Base-by-base conservation (phyloP, 2,329 filamentous ascomycete species). In the Arthrobotrys musiformis region DNA sequence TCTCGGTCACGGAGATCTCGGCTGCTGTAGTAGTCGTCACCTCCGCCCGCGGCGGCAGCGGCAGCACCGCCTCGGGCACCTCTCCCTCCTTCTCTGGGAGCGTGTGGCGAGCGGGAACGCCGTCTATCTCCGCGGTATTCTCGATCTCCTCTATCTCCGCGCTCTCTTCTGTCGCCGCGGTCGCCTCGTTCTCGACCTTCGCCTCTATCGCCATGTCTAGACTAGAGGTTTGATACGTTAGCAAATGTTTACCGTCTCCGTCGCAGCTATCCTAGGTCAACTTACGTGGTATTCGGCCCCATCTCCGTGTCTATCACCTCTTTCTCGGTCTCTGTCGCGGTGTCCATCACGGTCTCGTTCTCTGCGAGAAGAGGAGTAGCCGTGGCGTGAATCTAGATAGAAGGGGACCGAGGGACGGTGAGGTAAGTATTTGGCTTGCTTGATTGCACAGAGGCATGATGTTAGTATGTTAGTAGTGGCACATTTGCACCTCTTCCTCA, bases 21-120 rank as follows among this genome's bases (percentile, higher is more conserved):
- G 72, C 90, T 88, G 80, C 89, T 86, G 81, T 89, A 88, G 82
- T 92, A 90, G 81, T 92, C 94, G 91, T 84, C 93, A 88, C 82
- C 93, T 88, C 82, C 44, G 7, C 61, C 28, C 2, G 67, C 89
- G 89, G 80, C 88, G 84, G 79, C 87, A 70, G 74, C 87, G 81
- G 87, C 84, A 50, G 86, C 85, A 40, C 82, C 81, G 19, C 80
- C 78, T 79, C 83, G 44, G 4, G 44, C 83, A 69, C 83, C 79
- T 58, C 82, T 60, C 5, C 83, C 37, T 13, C 28, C 63, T 35
- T 70, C 64, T 24, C 80, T 40, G 8, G 78, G 67, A 60, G 79
- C 79, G 30, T 80, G 79, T 8, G 73, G 70, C 81, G 82, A 78
- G 84, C 82, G 75, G 86, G 83, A 75, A 84, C 84, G 54, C 73